Evolutionary conservation across 2,329 filamentous ascomycete species (phyloP).

Genomic region (Aureobasidium sp.): DNA sequence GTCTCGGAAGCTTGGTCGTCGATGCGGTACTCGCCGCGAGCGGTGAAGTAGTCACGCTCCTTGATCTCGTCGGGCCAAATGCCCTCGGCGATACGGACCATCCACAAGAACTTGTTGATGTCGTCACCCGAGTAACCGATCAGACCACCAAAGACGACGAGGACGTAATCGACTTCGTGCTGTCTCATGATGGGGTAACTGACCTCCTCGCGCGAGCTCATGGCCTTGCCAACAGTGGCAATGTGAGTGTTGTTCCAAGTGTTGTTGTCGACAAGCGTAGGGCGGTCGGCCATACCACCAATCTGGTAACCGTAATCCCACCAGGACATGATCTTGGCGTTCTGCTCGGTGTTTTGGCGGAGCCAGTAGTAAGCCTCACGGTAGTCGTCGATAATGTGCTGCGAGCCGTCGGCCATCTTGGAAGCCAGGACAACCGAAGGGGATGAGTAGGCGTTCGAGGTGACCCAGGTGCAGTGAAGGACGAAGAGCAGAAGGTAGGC

Average conservation of each 20-base stretch:
- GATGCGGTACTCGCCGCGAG: conserved; percentile 87
- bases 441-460: conserved; percentile 96
- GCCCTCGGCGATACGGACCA: conserved; percentile 97
- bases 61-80: conserved; percentile 99
- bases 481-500: conserved; percentile 89
- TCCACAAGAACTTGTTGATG: conserved; percentile 99
- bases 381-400: conserved; percentile 99
- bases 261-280: conserved; percentile 97
- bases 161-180: conserved; percentile 97
- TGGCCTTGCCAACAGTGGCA: conserved; percentile 96
- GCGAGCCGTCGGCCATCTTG: conserved; percentile 82
- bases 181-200: conserved; percentile 98
- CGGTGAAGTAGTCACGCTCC: conserved; percentile 92
- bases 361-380: conserved; percentile 99
- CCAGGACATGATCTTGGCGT: conserved; percentile 99
- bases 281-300: conserved; percentile 96
- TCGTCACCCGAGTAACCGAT: conserved; percentile 97
- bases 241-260: conserved; percentile 99
- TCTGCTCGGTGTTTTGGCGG: conserved; percentile 86
- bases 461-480: conserved; percentile 97
- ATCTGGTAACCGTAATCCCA: conserved; percentile 99
- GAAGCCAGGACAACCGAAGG: conserved; percentile 94
- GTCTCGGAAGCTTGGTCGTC: conserved; percentile 88
- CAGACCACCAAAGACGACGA: conserved; percentile 92
- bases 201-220: conserved; percentile 95